Evolutionary conservation across 2,329 filamentous ascomycete genomes (phyloP), one percentile per base, ranked within the genome.

Genomic region (Fusarium sp.): DNA sequence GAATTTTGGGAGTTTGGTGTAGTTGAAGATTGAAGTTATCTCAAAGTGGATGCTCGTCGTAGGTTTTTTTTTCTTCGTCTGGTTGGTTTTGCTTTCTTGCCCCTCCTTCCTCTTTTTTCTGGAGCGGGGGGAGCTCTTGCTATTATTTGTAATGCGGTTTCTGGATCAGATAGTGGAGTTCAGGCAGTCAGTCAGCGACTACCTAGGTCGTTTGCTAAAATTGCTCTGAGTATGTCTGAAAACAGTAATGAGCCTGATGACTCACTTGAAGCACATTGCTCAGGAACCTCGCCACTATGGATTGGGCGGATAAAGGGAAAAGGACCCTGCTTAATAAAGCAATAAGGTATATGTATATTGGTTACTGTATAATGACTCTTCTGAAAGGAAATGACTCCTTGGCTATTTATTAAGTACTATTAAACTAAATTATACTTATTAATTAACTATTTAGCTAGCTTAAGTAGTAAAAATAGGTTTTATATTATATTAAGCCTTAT

Each of bases 81-180:
- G 42, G 38, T 56, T 24, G 28, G 51, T 55, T 55, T 33, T 50
- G 50, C 20, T 53, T 53, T 53, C 50, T 56, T 33, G 53, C 53
- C 53, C 53, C 53, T 56, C 30, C 28, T n/a, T 20, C 35, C 44
- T 51, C 26, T 61, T 62, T 38, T 60, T 42, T 39, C 39, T 42
- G 22, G n/a, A 28, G 31, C 33, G 13, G 60, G 62, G 66, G 61
- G 65, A 76, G 71, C 70, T 74, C 62, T 58, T 59, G 71, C 68
- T 65, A 68, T 67, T 44, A 63, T 76, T 76, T 76, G 74, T 75
- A 76, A 73, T 62, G 67, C 53, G 24, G 28, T 20, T 33, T 36
- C 41, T 45, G 47, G 28, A 65, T 65, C 47, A 47, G 53, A 33
- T 50, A 57, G 54, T 58, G 53, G 50, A 59, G 42, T 39, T 70